Conservation (phyloP, 176 grass and related monocot genomes). For the Oryza officinalis region DNA sequence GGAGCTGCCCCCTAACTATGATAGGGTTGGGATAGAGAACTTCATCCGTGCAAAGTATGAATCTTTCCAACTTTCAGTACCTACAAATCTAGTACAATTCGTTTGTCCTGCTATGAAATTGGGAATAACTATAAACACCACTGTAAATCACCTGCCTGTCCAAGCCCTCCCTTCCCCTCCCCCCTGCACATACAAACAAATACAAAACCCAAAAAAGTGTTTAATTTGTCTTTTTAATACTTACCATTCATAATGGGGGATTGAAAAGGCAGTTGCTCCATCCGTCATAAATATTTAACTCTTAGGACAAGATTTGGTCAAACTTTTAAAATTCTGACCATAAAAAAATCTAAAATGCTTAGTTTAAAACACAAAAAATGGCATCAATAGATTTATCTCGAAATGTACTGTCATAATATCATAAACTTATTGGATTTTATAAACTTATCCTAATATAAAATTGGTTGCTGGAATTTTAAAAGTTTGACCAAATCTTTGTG, state of each 20-base stretch:
- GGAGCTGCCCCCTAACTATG: conserved; percentile 92
- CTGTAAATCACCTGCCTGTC: not conserved
- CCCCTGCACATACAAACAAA: not conserved
- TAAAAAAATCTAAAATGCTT: too few relatives aligned
- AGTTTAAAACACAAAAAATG: too few relatives aligned
- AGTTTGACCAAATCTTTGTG: too few relatives aligned
- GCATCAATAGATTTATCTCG: too few relatives aligned
- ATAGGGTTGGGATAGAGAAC: conserved; percentile 94
- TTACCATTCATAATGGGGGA: not conserved
- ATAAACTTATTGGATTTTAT: too few relatives aligned
- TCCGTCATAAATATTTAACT: too few relatives aligned
- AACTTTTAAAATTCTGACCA: too few relatives aligned
- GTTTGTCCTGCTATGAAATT: not conserved
- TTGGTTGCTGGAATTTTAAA: too few relatives aligned
- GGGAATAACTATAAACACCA: not conserved
- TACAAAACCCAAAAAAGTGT: not conserved
- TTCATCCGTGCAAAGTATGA: conserved; percentile 96
- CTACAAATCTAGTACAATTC: conserved; percentile 18
- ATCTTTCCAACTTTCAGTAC: conserved; percentile 24
- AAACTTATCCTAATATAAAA: too few relatives aligned
- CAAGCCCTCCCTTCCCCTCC: too few relatives aligned
- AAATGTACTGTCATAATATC: too few relatives aligned
- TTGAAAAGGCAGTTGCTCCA: not conserved
- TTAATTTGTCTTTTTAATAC: not conserved
- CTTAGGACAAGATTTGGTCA: too few relatives aligned